Conservation (phyloP, 1,284 basidiomycete genomes). For the Acaromyces ingoldii region DNA sequence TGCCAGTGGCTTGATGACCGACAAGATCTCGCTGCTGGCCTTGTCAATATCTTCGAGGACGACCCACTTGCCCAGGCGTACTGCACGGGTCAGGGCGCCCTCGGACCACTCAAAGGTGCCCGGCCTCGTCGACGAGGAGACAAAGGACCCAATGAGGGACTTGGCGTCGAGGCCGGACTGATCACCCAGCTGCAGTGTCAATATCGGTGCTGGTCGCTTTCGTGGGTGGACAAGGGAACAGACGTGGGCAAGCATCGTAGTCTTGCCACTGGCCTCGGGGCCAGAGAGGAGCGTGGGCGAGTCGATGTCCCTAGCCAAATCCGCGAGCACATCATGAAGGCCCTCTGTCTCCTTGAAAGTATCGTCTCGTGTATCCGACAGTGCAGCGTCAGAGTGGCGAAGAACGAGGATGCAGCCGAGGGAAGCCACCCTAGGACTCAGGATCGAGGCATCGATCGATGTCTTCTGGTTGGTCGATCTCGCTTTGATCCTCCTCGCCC, state of each 20-base stretch:
- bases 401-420: conserved; percentile 35
- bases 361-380: neutral
- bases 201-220: conserved; percentile 54
- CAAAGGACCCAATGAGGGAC: conserved; percentile 85
- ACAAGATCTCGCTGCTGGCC: conserved; percentile 41
- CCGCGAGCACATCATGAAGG: conserved; percentile 58
- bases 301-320: conserved; percentile 65
- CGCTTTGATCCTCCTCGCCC: neutral
- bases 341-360: conserved; percentile 59
- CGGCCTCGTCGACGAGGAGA: conserved; percentile 76
- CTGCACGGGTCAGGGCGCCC: conserved; percentile 83
- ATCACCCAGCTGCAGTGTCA: conserved; percentile 74
- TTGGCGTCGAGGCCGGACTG: conserved; percentile 71
- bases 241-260: conserved; percentile 73
- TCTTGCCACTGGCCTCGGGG: conserved; percentile 83
- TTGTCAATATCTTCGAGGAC: conserved; percentile 86
- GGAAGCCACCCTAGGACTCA: conserved; percentile 8
- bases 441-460: neutral
- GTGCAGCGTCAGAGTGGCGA: conserved; percentile 3
- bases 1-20: conserved; percentile 56
- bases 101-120: conserved; percentile 96
- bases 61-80: conserved; percentile 87
- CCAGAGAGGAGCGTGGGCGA: conserved; percentile 81
- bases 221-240: conserved; percentile 59
- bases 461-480: neutral